Percentiles rank a stretch among this genome's conserved stretches.
Evolutionary conservation across 495 filamentous ascomycete genomes (phyloP).

Genomic region (Baudoinia panamericana): DNA sequence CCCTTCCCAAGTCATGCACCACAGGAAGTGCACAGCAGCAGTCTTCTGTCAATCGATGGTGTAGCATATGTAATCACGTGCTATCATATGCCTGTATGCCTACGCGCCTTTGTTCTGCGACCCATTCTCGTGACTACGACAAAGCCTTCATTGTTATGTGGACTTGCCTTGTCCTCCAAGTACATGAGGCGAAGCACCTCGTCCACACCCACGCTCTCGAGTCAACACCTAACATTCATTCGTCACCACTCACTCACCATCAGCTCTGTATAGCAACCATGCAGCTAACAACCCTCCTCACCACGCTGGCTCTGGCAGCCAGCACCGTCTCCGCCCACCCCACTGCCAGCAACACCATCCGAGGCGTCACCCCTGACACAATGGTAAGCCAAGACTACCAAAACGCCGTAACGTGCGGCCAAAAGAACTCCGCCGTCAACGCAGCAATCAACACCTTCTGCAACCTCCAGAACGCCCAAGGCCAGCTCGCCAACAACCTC

Average conservation of each 20-base stretch:
- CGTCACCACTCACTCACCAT: neutral
- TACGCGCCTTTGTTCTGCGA: too few species aligned
- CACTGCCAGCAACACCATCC: neutral
- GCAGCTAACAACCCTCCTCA: neutral
- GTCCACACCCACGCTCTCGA: too few species aligned
- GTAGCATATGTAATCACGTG: too few species aligned
- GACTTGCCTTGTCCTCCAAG: too few species aligned
- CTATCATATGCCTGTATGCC: too few species aligned
- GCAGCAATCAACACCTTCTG: conserved; percentile 3
- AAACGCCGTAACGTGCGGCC: neutral
- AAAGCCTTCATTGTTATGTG: too few species aligned
- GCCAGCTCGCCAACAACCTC: neutral
- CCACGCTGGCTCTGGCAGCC: conserved; percentile 7
- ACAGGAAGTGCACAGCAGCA: too few species aligned
- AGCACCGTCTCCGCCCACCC: neutral
- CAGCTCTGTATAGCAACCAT: conserved; percentile 1
- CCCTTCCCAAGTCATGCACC: too few species aligned
- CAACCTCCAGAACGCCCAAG: neutral
- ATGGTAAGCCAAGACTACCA: neutral
- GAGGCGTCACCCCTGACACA: neutral
- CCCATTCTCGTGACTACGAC: too few species aligned
- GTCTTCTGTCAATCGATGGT: too few species aligned
- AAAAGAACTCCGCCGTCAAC: conserved; percentile 6
- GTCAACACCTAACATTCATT: too few species aligned
- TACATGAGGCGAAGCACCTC: too few species aligned